Evolutionary conservation across 768 basidiomycete species (phyloP).

Genomic region (Tephrocybe rancida): DNA sequence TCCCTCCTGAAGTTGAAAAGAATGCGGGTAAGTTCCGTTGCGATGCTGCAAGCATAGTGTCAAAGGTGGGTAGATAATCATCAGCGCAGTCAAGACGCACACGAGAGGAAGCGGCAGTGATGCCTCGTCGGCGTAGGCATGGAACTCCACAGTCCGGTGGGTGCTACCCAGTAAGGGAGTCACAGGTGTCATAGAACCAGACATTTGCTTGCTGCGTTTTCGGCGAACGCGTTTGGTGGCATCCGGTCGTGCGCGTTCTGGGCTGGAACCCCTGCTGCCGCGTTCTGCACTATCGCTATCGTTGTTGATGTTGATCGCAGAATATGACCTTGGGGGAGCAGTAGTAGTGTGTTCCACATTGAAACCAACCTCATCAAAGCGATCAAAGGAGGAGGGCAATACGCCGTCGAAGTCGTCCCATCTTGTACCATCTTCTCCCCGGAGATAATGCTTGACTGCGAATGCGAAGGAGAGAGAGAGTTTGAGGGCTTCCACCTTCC

Average conservation of each 20-base stretch:
- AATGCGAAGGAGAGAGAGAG: conserved; percentile 73
- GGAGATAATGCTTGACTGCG: conserved; percentile 81
- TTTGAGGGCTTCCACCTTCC: conserved; percentile 72
- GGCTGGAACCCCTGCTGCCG: conserved; percentile 35
- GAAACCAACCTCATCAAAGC: conserved; percentile 45
- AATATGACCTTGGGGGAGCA: conserved; percentile 38
- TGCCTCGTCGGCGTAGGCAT: conserved; percentile 54
- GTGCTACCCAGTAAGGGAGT: conserved; percentile 67
- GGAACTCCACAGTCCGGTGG: conserved; percentile 62
- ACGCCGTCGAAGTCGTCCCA: conserved; percentile 69
- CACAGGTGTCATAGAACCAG: conserved; percentile 30
- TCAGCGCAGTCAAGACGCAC: conserved; percentile 35
- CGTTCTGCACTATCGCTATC: conserved; percentile 28
- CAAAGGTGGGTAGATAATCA: not conserved
- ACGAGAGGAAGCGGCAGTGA: conserved; percentile 83
- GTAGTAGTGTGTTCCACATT: conserved; percentile 31
- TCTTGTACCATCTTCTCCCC: conserved; percentile 77
- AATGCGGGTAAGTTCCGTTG: conserved; percentile 73
- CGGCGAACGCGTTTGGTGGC: conserved; percentile 70
- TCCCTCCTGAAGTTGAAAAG: conserved; percentile 78
- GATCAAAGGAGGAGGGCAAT: conserved; percentile 62
- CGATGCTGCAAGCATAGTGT: conserved; percentile 51
- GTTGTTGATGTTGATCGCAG: conserved; percentile 37
- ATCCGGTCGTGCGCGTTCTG: conserved; percentile 38
- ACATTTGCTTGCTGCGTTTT: conserved; percentile 67